A percentile compares a stretch with the other conserved stretches of the same genome.
phyloP scores from a whole-genome alignment of 306 rosid genomes.

The Sicyos edulis region DNA sequence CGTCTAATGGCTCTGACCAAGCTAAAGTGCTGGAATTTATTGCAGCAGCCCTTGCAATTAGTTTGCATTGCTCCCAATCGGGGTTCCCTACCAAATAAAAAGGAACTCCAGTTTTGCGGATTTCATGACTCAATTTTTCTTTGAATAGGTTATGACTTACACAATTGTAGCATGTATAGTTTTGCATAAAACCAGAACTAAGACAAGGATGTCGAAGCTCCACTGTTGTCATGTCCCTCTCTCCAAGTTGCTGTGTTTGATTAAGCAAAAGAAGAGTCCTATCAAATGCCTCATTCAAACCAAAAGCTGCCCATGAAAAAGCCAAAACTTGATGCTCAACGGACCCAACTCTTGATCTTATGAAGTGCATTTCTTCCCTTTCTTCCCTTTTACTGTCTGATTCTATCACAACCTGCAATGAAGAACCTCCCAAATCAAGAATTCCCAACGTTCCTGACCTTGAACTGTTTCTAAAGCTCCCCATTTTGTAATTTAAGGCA shows the following conservation, averaged over 20 bases:
- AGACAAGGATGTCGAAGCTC: slow-evolving; percentile 70
- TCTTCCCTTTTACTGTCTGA: slow-evolving; percentile 22
- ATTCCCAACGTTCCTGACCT: slow-evolving; percentile 55
- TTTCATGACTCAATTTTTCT: slow-evolving; percentile 28
- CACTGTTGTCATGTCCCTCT: slow-evolving; percentile 18
- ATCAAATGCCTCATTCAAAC: slow-evolving; percentile 79
- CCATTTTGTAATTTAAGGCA: slow-evolving; percentile 73
- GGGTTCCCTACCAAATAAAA: slow-evolving; percentile 55
- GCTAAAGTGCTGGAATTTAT: slow-evolving; percentile 43
- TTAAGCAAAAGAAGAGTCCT: slow-evolving; percentile 48
- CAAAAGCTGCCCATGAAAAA: slow-evolving; percentile 60
- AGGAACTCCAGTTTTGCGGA: slow-evolving; percentile 26
- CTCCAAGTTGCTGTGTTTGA: slow-evolving; percentile 28
- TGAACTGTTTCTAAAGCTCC: slow-evolving; percentile 32
- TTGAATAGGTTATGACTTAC: slow-evolving; percentile 21
- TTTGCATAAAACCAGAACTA: slow-evolving; percentile 37
- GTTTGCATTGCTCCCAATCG: slow-evolving; percentile 62
- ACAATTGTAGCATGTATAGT: slow-evolving; percentile 55
- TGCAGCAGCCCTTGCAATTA: slow-evolving; percentile 62
- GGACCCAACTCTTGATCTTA: slow-evolving; percentile 47
- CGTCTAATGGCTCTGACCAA: slow-evolving; percentile 28
- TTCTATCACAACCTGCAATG: slow-evolving; percentile 70
- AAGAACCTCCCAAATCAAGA: slow-evolving; percentile 83
- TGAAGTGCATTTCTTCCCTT: slow-evolving; percentile 27
- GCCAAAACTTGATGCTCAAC: slow-evolving; percentile 42